These are phyloP conservation scores for Senna tora DNA, from an alignment of 306 rosid species.

Conservation along the genomic window DNA sequence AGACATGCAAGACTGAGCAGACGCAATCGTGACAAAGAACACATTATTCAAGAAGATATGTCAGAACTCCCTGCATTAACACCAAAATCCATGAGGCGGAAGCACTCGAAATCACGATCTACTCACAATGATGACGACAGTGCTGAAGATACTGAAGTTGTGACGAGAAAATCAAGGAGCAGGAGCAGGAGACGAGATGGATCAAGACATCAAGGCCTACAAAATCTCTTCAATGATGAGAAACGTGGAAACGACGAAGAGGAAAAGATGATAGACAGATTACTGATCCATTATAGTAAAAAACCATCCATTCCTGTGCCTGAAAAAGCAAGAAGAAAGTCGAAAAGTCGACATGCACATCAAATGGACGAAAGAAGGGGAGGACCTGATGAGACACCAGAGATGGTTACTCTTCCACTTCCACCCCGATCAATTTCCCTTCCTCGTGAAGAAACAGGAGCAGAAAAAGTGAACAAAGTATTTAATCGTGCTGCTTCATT, in stretches of 20 bases:
- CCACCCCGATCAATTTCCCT: constrained; percentile 70
- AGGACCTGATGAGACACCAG: constrained; percentile 48
- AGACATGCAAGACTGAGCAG: constrained; percentile 47
- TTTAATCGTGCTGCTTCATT: constrained; percentile 80
- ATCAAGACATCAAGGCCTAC: constrained; percentile 66
- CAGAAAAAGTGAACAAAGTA: constrained; percentile 58
- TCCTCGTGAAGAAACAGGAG: constrained; percentile 60
- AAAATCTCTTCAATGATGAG: constrained; percentile 79
- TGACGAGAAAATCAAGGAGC: constrained; percentile 62
- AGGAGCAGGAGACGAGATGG: constrained; percentile 50
- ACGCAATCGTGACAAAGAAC: constrained; percentile 53
- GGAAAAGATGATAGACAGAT: constrained; percentile 82
- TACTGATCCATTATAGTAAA: constrained; percentile 84
- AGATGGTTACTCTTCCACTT: constrained; percentile 42
- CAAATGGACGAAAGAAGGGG: constrained; percentile 47
- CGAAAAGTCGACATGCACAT: constrained; percentile 63
- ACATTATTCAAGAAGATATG: constrained; percentile 40
- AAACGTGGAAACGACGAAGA: constrained; percentile 65
- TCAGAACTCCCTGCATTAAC: constrained; percentile 50
- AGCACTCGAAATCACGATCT: constrained; percentile 68
- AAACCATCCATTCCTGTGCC: constrained; percentile 62
- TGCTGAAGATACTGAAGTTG: constrained; percentile 53
- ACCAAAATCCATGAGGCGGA: constrained; percentile 69
- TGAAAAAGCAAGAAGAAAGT: constrained; percentile 63
- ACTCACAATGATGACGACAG: constrained; percentile 41